phyloP scores from a whole-genome alignment of 2,329 filamentous ascomycete genomes.

The Dactylonectria macrodidyma region DNA sequence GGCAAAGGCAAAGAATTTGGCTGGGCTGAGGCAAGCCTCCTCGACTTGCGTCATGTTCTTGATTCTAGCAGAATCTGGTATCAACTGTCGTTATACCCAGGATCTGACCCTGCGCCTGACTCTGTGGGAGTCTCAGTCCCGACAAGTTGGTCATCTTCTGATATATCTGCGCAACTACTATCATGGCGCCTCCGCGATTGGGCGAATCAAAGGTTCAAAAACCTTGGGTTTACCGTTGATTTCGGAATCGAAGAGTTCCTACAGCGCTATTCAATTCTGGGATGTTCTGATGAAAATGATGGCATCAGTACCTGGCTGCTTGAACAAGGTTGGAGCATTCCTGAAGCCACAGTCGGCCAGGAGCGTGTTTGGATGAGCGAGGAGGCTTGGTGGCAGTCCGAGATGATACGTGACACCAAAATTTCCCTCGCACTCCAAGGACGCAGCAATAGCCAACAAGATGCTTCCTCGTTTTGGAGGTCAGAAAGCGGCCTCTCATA shows the following conservation, averaged over 20 bases:
- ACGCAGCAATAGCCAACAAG: slow-evolving; percentile 66
- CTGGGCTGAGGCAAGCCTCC: slow-evolving; percentile 82
- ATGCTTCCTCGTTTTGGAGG: slow-evolving; percentile 75
- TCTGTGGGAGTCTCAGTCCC: slow-evolving; percentile 78
- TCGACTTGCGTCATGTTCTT: slow-evolving; percentile 82
- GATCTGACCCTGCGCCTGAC: slow-evolving; percentile 84
- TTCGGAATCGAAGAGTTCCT: slow-evolving; percentile 96
- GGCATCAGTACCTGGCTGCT: slow-evolving; percentile 95
- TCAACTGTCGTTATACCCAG: slow-evolving; percentile 91
- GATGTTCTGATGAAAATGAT: slow-evolving; percentile 90
- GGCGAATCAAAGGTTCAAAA: slow-evolving; percentile 93
- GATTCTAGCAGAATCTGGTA: slow-evolving; percentile 95
- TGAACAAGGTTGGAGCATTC: slow-evolving; percentile 98
- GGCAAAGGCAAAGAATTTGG: slow-evolving; percentile 83
- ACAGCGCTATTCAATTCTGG: slow-evolving; percentile 84
- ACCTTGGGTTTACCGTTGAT: slow-evolving; percentile 95
- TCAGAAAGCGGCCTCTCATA: no score
- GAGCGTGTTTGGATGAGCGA: slow-evolving; percentile 98
- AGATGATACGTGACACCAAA: slow-evolving; percentile 94
- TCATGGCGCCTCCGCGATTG: slow-evolving; percentile 96
- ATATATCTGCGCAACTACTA: slow-evolving; percentile 93
- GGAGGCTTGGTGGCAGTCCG: slow-evolving; percentile 96
- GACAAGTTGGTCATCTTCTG: slow-evolving; percentile 93
- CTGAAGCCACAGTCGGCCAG: slow-evolving; percentile 90
- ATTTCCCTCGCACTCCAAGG: slow-evolving; percentile 65